Percentiles rank a stretch among this genome's conserved stretches.
Evolutionary conservation across 306 rosid species (phyloP).

Genomic region (Dryas octopetala): DNA sequence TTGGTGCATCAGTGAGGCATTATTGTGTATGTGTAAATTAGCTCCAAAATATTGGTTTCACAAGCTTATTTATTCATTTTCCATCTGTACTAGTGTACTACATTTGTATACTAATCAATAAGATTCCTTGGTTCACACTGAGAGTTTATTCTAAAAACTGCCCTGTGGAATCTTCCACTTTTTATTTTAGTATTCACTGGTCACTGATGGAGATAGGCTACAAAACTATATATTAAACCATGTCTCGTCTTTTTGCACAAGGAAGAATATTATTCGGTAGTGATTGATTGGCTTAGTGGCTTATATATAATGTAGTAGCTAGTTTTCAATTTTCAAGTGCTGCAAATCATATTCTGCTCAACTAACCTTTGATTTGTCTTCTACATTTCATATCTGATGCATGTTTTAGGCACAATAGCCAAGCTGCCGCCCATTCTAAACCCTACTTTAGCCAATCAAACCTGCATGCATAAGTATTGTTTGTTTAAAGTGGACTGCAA

Average conservation of each 20-base stretch:
- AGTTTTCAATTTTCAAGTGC: conserved; percentile 3
- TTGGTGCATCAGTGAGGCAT: too few relatives aligned
- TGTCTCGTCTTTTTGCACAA: neutral
- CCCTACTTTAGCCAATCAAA: conserved; percentile 1
- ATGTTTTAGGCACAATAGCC: conserved; percentile 20
- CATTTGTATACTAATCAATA: too few relatives aligned
- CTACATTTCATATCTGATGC: neutral
- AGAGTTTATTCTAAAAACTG: neutral
- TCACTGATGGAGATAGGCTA: neutral
- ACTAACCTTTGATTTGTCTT: conserved; percentile 3
- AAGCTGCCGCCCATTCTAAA: conserved; percentile 27
- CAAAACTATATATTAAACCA: neutral
- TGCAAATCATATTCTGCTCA: neutral
- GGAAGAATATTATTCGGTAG: neutral
- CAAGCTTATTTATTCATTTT: too few relatives aligned
- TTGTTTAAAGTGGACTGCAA: neutral
- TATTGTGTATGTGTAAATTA: too few relatives aligned
- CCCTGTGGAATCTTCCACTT: neutral
- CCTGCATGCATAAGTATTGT: neutral
- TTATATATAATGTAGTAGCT: neutral
- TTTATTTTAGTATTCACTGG: neutral
- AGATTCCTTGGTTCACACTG: neutral
- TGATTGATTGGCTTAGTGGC: neutral
- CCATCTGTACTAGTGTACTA: too few relatives aligned
- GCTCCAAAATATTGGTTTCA: too few relatives aligned